These are phyloP conservation scores for Xylaria sp. DNA, from an alignment of 2,329 filamentous ascomycete species.

Conservation along the genomic window DNA sequence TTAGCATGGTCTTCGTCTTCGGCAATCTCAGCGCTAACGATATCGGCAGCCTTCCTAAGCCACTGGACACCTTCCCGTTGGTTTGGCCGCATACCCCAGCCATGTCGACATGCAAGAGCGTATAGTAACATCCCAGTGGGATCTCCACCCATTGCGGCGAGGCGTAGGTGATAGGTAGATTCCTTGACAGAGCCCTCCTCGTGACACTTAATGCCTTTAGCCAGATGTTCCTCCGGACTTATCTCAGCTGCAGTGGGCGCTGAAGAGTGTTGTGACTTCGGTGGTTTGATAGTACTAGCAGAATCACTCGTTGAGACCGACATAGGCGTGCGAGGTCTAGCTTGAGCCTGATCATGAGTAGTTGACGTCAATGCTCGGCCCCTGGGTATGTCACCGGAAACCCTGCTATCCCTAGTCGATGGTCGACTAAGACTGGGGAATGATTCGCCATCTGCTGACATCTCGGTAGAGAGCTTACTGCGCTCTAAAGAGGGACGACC, in stretches of 20 bases:
- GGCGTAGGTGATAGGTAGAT: slow-evolving; percentile 93
- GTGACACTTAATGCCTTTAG: slow-evolving; percentile 90
- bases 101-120: slow-evolving; percentile 92
- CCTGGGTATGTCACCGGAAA: slow-evolving; percentile 62
- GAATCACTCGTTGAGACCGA: slow-evolving; percentile 65
- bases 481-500: slow-evolving; percentile 62
- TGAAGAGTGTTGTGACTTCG: slow-evolving; percentile 57
- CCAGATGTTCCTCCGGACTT: slow-evolving; percentile 87
- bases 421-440: slow-evolving; percentile 59
- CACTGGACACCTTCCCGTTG: slow-evolving; percentile 90
- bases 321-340: slow-evolving; percentile 58
- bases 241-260: slow-evolving; percentile 73
- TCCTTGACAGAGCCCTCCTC: slow-evolving; percentile 88
- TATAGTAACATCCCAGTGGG: slow-evolving; percentile 97
- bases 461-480: slow-evolving; percentile 63
- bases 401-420: slow-evolving; percentile 57
- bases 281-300: slow-evolving; percentile 63
- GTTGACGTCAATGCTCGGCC: slow-evolving; percentile 57
- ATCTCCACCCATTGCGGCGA: slow-evolving; percentile 85
- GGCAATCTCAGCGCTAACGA: slow-evolving; percentile 82
- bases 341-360: slow-evolving; percentile 52
- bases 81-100: slow-evolving; percentile 97
- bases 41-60: slow-evolving; percentile 91
- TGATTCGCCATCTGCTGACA: slow-evolving; percentile 54
- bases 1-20: slow-evolving; percentile 78